Evolutionary conservation across 1,139 yeast genomes (phyloP).

Genomic region (Geotrichum candidum): DNA sequence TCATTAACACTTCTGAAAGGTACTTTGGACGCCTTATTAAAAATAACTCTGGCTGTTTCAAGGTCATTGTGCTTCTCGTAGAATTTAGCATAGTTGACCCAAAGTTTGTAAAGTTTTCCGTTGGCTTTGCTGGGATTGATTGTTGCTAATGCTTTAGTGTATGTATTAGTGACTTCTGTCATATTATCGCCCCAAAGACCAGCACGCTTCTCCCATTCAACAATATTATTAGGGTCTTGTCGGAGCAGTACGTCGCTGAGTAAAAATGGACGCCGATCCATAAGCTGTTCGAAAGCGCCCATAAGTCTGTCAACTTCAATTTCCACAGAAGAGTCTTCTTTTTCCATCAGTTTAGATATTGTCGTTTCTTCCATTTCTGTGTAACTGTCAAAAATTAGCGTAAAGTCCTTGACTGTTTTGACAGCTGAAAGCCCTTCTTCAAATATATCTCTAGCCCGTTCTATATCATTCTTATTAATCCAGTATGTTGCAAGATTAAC

Average conservation of each 20-base stretch:
- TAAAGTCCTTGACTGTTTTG: conserved; percentile 55
- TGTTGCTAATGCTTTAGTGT: conserved; percentile 58
- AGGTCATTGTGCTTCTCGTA: conserved; percentile 54
- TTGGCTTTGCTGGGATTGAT: conserved; percentile 57
- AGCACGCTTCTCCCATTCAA: conserved; percentile 63
- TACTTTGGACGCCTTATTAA: conserved; percentile 62
- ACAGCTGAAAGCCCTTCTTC: conserved; percentile 45
- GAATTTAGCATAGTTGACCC: conserved; percentile 64
- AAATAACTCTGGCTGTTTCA: conserved; percentile 57
- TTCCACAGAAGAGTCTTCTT: conserved; percentile 29
- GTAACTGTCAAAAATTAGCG: conserved; percentile 56
- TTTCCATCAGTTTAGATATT: conserved; percentile 38
- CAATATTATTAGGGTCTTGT: conserved; percentile 56
- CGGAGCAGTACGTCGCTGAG: conserved; percentile 62
- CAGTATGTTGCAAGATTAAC: conserved; percentile 48
- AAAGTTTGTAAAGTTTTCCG: conserved; percentile 42
- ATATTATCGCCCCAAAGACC: conserved; percentile 39
- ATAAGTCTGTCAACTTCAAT: conserved; percentile 43
- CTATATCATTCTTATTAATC: conserved; percentile 37
- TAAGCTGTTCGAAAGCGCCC: conserved; percentile 49
- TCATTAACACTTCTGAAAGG: conserved; percentile 62
- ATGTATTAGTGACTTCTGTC: conserved; percentile 48
- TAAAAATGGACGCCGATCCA: conserved; percentile 50
- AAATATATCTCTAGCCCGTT: conserved; percentile 45
- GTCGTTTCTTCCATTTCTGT: conserved; percentile 56